These are phyloP conservation scores for Malus sieversii DNA, from an alignment of 306 rosid genomes.

Conservation along the genomic window DNA sequence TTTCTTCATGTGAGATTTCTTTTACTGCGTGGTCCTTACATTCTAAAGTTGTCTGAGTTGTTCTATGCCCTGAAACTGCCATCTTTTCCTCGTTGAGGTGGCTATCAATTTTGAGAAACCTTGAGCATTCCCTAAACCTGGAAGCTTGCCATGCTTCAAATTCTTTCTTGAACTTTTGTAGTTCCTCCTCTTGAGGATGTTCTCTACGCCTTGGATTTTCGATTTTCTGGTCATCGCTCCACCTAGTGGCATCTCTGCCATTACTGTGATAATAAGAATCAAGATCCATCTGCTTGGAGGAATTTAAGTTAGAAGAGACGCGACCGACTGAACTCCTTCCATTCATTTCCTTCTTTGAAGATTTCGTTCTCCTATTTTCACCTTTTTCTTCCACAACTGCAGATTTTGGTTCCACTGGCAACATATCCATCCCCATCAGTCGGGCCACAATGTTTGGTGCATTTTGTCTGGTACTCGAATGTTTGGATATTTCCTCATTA, in stretches of 20 bases:
- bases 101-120: slow-evolving; percentile 47
- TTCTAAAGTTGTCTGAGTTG: slow-evolving; percentile 33
- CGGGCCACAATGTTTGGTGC: slow-evolving; percentile 92
- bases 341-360: slow-evolving; percentile 42
- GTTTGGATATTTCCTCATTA: slow-evolving; percentile 64
- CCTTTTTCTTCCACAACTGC: slow-evolving; percentile 32
- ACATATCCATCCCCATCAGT: slow-evolving; percentile 86
- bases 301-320: slow-evolving; percentile 40
- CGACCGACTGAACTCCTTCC: slow-evolving; percentile 42
- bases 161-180: slow-evolving; percentile 87
- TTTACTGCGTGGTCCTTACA: slow-evolving; percentile 22
- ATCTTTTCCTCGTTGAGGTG: slow-evolving; percentile 42
- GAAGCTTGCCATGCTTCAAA: slow-evolving; percentile 91
- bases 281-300: slow-evolving; percentile 43
- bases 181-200: slow-evolving; percentile 96
- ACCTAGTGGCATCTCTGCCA: slow-evolving; percentile 42
- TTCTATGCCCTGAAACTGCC: slow-evolving; percentile 21
- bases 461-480: slow-evolving; percentile 45
- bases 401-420: slow-evolving; percentile 49
- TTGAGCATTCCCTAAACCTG: slow-evolving; percentile 73
- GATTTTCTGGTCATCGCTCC: slow-evolving; percentile 30
- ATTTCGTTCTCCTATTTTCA: slow-evolving; percentile 36
- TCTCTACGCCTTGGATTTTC: slow-evolving; percentile 62
- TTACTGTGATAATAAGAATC: slow-evolving; percentile 30
- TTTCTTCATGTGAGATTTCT: slow-evolving; percentile 21